Conservation (phyloP, 768 basidiomycete genomes). For the Sarcodon aspratus region DNA sequence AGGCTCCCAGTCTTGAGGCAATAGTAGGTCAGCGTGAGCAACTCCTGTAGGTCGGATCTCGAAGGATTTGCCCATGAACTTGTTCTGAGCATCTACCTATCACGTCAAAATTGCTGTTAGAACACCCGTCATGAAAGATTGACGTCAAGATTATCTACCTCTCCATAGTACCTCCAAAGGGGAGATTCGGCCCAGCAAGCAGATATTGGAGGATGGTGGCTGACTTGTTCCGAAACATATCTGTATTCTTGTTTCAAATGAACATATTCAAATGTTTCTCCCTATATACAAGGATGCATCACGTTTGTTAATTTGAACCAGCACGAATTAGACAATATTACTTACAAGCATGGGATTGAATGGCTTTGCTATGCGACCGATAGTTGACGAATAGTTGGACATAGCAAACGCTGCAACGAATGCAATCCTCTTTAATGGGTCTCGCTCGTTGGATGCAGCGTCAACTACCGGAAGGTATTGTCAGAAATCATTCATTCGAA, state of each 20-base stretch:
- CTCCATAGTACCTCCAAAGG: conserved; percentile 84
- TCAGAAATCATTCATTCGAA: neutral
- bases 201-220: conserved; percentile 93
- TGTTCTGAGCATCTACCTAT: conserved; percentile 93
- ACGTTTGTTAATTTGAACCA: neutral
- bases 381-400: conserved; percentile 95
- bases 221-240: conserved; percentile 94
- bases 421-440: conserved; percentile 75
- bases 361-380: conserved; percentile 93
- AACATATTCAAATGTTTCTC: conserved; percentile 94
- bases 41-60: conserved; percentile 95
- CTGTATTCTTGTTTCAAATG: conserved; percentile 80
- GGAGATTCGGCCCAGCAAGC: conserved; percentile 93
- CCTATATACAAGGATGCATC: conserved; percentile 30
- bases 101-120: conserved; percentile 1
- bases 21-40: conserved; percentile 74
- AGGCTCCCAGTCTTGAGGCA: conserved; percentile 57
- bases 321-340: conserved; percentile 4
- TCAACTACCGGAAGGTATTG: conserved; percentile 43
- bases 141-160: conserved; percentile 27
- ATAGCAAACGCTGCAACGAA: conserved; percentile 96
- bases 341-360: conserved; percentile 92
- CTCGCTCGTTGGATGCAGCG: conserved; percentile 64
- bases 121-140: neutral
- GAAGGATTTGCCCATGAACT: conserved; percentile 93